Conservation (phyloP, 495 filamentous ascomycete species). For the Eremomyces bilateralis region DNA sequence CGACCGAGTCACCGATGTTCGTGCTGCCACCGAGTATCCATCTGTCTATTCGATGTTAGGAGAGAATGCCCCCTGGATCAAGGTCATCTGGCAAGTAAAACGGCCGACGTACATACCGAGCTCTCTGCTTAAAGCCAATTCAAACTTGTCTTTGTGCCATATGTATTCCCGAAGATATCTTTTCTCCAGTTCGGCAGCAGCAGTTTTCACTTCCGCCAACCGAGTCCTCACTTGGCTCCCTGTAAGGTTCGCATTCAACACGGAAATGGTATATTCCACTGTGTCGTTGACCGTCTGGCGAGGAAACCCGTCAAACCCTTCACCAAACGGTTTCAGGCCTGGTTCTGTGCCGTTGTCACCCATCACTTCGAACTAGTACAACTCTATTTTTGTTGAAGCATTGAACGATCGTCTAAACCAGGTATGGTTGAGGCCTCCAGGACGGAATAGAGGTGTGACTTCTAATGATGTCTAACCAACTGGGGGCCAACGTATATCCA, state of each 20-base stretch:
- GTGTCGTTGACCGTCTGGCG: conserved; percentile 67
- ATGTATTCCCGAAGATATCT: conserved; percentile 61
- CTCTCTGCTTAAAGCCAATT: conserved; percentile 35
- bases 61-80: background rate
- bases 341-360: too few species aligned
- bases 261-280: conserved; percentile 65
- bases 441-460: too few species aligned
- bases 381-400: too few species aligned
- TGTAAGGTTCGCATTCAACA: conserved; percentile 31
- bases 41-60: conserved; percentile 7
- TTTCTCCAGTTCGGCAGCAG: conserved; percentile 37
- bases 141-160: conserved; percentile 76
- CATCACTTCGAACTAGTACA: too few species aligned
- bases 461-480: too few species aligned
- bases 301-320: conserved; percentile 40
- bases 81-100: too few species aligned
- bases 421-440: too few species aligned
- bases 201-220: conserved; percentile 49
- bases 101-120: conserved; percentile 22
- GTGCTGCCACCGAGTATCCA: conserved; percentile 41
- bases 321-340: conserved; percentile 26
- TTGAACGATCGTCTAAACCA: too few species aligned
- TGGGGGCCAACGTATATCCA: too few species aligned
- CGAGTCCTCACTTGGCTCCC: conserved; percentile 31
- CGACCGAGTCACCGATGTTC: conserved; percentile 78